phyloP scores from a whole-genome alignment of 768 basidiomycete species.

The Kwoniella sp. region DNA sequence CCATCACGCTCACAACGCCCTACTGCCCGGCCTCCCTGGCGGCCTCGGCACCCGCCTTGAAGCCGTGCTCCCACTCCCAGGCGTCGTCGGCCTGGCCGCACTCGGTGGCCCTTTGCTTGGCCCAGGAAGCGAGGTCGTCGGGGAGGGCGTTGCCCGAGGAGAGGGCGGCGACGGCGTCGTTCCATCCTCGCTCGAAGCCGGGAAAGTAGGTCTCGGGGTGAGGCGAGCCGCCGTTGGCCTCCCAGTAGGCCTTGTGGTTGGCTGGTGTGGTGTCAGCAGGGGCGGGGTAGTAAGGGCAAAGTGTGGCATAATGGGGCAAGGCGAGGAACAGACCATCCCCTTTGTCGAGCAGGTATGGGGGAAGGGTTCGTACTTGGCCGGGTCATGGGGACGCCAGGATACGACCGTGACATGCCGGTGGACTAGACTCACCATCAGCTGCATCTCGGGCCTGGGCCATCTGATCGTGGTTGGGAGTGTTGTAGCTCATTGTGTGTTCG shows the following conservation, averaged over 20 bases:
- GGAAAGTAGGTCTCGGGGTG: constrained; percentile 29
- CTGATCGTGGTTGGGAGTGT: constrained; percentile 12
- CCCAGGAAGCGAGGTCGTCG: constrained; percentile 15
- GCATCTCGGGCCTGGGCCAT: constrained; percentile 6
- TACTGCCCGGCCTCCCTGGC: constrained; percentile 20
- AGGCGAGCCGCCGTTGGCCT: constrained; percentile 20
- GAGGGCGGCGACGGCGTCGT: constrained; percentile 17
- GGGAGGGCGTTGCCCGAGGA: constrained; percentile 20
- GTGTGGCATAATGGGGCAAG: background rate
- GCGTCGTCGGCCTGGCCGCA: constrained; percentile 16
- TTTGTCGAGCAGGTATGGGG: no score
- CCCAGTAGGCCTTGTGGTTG: constrained; percentile 29
- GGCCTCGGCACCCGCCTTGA: constrained; percentile 24
- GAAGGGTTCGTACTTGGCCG: background rate
- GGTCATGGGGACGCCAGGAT: background rate
- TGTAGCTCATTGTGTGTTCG: constrained; percentile 15
- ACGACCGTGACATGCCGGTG: background rate
- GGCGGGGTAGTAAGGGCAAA: background rate
- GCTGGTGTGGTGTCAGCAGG: background rate
- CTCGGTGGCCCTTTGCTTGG: constrained; percentile 17
- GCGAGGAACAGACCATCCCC: background rate
- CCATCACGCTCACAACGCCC: background rate
- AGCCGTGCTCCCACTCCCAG: constrained; percentile 35
- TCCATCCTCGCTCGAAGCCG: constrained; percentile 31
- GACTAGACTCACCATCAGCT: constrained; percentile 10